Percentiles rank a stretch among this genome's conserved stretches.
These are phyloP conservation scores for Kwoniella europaea DNA, from an alignment of 768 basidiomycete genomes.

Conservation along the genomic window DNA sequence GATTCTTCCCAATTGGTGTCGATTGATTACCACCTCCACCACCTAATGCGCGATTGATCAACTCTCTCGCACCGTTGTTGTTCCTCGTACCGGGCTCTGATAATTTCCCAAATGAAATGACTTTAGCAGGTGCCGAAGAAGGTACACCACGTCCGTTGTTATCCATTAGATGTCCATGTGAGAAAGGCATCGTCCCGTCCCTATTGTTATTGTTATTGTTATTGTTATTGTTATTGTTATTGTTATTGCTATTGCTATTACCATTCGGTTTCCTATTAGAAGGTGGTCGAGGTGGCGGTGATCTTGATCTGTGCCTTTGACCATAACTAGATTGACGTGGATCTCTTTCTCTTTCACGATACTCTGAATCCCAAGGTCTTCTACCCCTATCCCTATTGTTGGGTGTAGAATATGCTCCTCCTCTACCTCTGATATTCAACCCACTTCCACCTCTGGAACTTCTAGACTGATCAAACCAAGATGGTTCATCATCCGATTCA, in stretches of 20 bases:
- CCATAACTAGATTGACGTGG: constrained; percentile 4
- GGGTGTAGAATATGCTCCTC: constrained; percentile 25
- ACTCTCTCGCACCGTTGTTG: constrained; percentile 4
- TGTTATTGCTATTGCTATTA: not conserved
- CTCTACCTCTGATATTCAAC: constrained; percentile 3
- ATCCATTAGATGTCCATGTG: constrained; percentile 36
- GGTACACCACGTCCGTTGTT: constrained; percentile 4
- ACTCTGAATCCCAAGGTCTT: constrained; percentile 37
- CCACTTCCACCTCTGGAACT: not conserved
- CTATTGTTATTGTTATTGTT: not conserved
- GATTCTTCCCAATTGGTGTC: constrained; percentile 2
- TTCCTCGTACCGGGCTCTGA: constrained; percentile 18
- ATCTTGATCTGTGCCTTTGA: constrained; percentile 14
- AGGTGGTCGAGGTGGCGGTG: constrained; percentile 3
- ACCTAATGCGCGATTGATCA: constrained; percentile 16
- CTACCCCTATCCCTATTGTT: constrained; percentile 6
- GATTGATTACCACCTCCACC: not conserved
- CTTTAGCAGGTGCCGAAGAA: constrained; percentile 32
- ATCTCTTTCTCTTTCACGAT: constrained; percentile 20
- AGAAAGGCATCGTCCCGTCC: constrained; percentile 26
- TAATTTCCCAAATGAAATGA: constrained; percentile 36
- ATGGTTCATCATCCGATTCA: constrained; percentile 34
- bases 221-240: not conserved
- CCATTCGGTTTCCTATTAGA: no score
- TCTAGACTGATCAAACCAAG: constrained; percentile 21